phyloP scores from a whole-genome alignment of 2,329 filamentous ascomycete genomes.

The Myriosclerotinia duriaeana region DNA sequence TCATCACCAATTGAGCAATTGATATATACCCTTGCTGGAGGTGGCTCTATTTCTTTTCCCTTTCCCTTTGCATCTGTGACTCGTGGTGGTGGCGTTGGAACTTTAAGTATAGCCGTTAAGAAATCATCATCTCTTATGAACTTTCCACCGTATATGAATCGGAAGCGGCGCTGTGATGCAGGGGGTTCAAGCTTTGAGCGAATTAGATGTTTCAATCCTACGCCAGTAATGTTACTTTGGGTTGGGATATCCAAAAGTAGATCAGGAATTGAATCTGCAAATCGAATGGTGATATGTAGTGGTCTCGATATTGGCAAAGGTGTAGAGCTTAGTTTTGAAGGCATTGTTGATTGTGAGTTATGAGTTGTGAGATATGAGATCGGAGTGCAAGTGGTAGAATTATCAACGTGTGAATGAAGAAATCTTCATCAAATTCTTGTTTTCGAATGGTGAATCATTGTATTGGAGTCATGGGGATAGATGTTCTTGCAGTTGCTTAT shows the following conservation, averaged over 20 bases:
- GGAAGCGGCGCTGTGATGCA: slow-evolving; percentile 68
- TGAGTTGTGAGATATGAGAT: background rate
- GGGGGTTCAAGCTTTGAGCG: slow-evolving; percentile 65
- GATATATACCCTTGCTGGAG: slow-evolving; percentile 68
- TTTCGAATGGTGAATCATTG: background rate
- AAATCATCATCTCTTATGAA: slow-evolving; percentile 74
- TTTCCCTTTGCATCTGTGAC: slow-evolving; percentile 52
- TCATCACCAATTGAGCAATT: slow-evolving; percentile 90
- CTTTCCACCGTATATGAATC: slow-evolving; percentile 86
- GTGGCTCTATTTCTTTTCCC: slow-evolving; percentile 62
- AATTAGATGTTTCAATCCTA: slow-evolving; percentile 79
- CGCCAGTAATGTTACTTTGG: slow-evolving; percentile 68
- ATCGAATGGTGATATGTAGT: slow-evolving; percentile 82
- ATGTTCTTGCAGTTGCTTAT: too few species aligned
- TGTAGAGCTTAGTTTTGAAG: slow-evolving; percentile 14
- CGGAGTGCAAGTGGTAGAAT: background rate
- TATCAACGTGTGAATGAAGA: background rate
- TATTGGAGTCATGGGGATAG: background rate
- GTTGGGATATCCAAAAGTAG: slow-evolving; percentile 72
- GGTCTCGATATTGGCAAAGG: slow-evolving; percentile 30
- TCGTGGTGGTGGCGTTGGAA: slow-evolving; percentile 54
- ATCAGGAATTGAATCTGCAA: slow-evolving; percentile 82
- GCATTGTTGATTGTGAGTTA: background rate
- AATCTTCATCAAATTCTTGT: background rate
- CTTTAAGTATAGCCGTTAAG: slow-evolving; percentile 65